phyloP scores from a whole-genome alignment of 2,329 filamentous ascomycete genomes.

The Thielaviopsis populi region DNA sequence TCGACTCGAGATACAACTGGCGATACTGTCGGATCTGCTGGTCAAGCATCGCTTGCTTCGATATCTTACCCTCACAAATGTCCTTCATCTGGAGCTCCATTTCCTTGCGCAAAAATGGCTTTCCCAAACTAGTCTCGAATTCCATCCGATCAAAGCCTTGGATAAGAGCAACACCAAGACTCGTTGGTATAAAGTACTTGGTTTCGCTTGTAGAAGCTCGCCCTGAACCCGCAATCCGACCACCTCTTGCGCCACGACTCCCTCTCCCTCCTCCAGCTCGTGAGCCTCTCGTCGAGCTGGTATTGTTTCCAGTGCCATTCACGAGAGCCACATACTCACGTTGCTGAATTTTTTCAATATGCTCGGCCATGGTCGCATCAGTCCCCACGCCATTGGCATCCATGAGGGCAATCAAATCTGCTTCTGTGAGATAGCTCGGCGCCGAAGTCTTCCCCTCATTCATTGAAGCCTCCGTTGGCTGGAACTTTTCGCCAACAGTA shows the following conservation, averaged over 20 bases:
- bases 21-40: conserved; percentile 80
- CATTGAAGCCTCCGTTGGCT: conserved; percentile 78
- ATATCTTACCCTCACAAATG: conserved; percentile 77
- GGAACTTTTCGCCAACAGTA: conserved; percentile 62
- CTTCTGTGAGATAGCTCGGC: conserved; percentile 81
- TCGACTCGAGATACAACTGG: conserved; percentile 69
- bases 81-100: conserved; percentile 97
- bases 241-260: conserved; percentile 33
- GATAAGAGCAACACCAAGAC: conserved; percentile 78
- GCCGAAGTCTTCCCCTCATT: conserved; percentile 78
- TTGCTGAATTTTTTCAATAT: conserved; percentile 90
- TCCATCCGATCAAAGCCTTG: conserved; percentile 92
- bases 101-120: conserved; percentile 91
- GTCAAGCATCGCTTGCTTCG: conserved; percentile 57
- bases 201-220: conserved; percentile 31
- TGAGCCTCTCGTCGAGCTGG: conserved; percentile 18
- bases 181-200: conserved; percentile 84
- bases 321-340: conserved; percentile 65
- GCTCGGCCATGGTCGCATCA: conserved; percentile 97
- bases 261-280: conserved; percentile 33
- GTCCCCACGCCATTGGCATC: conserved; percentile 97
- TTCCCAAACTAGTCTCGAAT: conserved; percentile 80
- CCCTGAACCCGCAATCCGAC: conserved; percentile 25
- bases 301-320: conserved; percentile 29
- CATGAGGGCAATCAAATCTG: conserved; percentile 91